Evolutionary conservation across 2,329 filamentous ascomycete species (phyloP), one percentile per base, ranked within the genome.

Genomic region (Cladosporium cucumerinum): DNA sequence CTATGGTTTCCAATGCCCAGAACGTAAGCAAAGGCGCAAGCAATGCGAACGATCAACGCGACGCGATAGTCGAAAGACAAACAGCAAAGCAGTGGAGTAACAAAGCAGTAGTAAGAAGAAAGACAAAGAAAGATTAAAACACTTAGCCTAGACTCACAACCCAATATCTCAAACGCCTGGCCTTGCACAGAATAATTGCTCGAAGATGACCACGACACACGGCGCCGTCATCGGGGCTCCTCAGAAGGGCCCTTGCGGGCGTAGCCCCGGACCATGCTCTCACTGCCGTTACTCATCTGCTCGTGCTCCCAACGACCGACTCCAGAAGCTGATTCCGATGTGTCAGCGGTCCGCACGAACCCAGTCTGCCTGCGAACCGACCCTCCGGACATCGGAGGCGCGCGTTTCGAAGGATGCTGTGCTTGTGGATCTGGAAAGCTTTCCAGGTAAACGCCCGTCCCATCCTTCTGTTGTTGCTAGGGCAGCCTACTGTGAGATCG

Each of bases 331-430:
- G n/a, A 46, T 62, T 62, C 49, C 49, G 34, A 55, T 62, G 60
- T 62, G 60, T 62, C 60, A 62, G 60, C 60, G 60, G 48, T 51
- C 43, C 28, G 58, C 26, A 21, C 54, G 54, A 57, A 57, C 54
- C 21, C 54, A 57, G 54, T 49, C 57, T 59, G 36, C 26, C 18
- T 30, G 25, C 28, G 46, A 39, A 52, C 60, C 25, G 49, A 43
- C 32, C 60, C 51, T 54, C 51, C 51, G 51, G 51, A 54, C 18
- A 54, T 54, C 60, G 60, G 60, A 62, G 60, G 28, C 25, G 12
- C 0, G 14, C n/a, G 39, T 21, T 46, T 46, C n/a, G 7, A 10
- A 39, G 18, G 18, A 23, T 46, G n/a, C 39, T 34, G 32, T 32
- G 30, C 30, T 32, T 32, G 30, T 11, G 12, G 30, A 32, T 32